Percentiles rank a stretch among this genome's conserved stretches.
These are phyloP conservation scores for Suillus ampliporus DNA, from an alignment of 768 basidiomycete genomes.

Conservation along the genomic window DNA sequence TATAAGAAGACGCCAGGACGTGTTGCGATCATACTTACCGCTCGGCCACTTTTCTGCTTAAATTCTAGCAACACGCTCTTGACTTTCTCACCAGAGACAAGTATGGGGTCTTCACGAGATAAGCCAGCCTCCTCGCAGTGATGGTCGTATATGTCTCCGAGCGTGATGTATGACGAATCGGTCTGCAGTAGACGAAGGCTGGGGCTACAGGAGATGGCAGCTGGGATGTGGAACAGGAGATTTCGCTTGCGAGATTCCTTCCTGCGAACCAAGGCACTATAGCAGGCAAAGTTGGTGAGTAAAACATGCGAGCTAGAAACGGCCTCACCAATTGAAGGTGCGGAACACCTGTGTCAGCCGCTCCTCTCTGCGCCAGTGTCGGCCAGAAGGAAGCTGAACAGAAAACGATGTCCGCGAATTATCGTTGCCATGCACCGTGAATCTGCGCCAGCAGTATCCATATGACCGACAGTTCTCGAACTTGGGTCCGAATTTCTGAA, in stretches of 20 bases:
- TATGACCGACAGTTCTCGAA: conserved; percentile 90
- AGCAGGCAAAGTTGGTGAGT: conserved; percentile 11
- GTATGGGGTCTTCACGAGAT: conserved; percentile 84
- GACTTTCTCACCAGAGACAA: conserved; percentile 86
- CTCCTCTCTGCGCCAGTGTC: conserved; percentile 91
- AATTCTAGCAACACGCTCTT: conserved; percentile 69
- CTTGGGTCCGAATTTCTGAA: conserved; percentile 88
- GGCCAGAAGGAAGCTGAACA: conserved; percentile 85
- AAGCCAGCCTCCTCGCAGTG: conserved; percentile 80
- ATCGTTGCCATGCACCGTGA: conserved; percentile 90
- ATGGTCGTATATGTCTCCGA: conserved; percentile 94
- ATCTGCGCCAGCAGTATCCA: conserved; percentile 86
- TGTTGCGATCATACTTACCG: conserved; percentile 31
- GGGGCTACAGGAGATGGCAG: conserved; percentile 83
- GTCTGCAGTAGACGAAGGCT: conserved; percentile 86
- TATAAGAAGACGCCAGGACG: conserved; percentile 1
- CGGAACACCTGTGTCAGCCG: conserved; percentile 90
- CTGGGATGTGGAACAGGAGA: conserved; percentile 89
- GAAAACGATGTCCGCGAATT: conserved; percentile 89
- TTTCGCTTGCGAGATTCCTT: conserved; percentile 95
- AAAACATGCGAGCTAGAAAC: conserved; percentile 2
- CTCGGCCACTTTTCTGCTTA: conserved; percentile 51
- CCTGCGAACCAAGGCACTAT: conserved; percentile 80
- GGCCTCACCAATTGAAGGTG: conserved; percentile 86
- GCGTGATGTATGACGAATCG: conserved; percentile 87